Evolutionary conservation across 2,329 filamentous ascomycete genomes (phyloP), one percentile per base, ranked within the genome.

Genomic region (Acephala macrosclerotiorum): DNA sequence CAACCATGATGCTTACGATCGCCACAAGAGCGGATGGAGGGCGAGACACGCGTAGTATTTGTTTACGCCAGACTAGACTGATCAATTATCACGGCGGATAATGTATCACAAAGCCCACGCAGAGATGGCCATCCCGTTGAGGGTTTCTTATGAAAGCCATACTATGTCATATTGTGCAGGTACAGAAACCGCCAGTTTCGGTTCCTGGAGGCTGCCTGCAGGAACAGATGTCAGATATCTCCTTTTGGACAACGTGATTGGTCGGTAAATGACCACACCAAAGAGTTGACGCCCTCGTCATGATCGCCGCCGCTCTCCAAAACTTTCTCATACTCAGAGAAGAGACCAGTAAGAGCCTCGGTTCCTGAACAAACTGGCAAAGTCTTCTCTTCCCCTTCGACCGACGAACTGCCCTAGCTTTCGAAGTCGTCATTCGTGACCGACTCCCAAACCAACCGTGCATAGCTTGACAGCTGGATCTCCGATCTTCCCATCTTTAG

Each of bases 151-250:
- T 35, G 55, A 58, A n/a, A 58, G 59, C 60, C 60, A 63, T 61
- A 42, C 62, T 62, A 64, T 62, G 51, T 65, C 66, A 63, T 33
- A 57, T 58, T 38, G 20, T 45, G 35, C 60, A 65, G 66, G 63
- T 61, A 68, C 64, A 57, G 62, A 60, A 38, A 35, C 47, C 25
- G 60, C 60, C 47, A 63, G 60, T 68, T 61, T 66, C 61, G 63
- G 58, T 53, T 61, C 58, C 55, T 26, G 60, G 56, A 65, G 68
- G 65, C 59, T 67, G 58, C 55, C 68, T 72, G 70, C 70, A 72
- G 70, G 70, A 68, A 72, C 70, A 66, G 42, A 22, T 38, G 26
- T 35, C 18, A 57, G 22, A 26, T 29, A 16, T 29, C 49, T 16
- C 11, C 11, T 53, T 53, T 53, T n/a, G 25, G 49, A 53, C 26